Evolutionary conservation across 371 early-diverging fungal species (phyloP).

Genomic region (Syncephalastrum monosporum): DNA sequence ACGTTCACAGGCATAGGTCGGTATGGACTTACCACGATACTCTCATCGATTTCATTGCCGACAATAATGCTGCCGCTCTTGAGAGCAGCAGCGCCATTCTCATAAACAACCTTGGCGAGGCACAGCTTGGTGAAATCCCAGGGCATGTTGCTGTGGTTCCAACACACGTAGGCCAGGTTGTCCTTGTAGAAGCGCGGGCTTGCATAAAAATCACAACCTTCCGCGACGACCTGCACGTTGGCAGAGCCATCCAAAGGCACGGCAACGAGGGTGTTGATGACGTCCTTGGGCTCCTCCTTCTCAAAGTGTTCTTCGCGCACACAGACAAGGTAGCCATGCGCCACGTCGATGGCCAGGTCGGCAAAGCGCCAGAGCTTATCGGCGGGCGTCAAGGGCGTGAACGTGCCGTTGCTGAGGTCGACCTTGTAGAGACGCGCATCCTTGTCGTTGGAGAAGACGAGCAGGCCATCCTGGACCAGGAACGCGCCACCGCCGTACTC

Average conservation of each 20-base stretch:
- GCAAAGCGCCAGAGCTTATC: slow-evolving; percentile 58
- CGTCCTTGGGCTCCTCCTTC: slow-evolving; percentile 57
- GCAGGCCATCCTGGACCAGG: slow-evolving; percentile 49
- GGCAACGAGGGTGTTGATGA: slow-evolving; percentile 58
- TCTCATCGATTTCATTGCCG: slow-evolving; percentile 51
- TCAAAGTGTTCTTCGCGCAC: slow-evolving; percentile 69
- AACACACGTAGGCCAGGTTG: slow-evolving; percentile 62
- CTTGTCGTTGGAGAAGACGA: slow-evolving; percentile 64
- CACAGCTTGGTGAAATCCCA: slow-evolving; percentile 74
- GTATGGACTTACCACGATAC: slow-evolving; percentile 41
- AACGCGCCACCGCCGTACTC: slow-evolving; percentile 77
- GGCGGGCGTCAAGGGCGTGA: slow-evolving; percentile 47
- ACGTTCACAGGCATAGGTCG: too few relatives aligned
- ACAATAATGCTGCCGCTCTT: slow-evolving; percentile 30
- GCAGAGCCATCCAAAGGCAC: slow-evolving; percentile 39
- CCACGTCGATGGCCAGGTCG: slow-evolving; percentile 57
- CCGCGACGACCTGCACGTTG: slow-evolving; percentile 47
- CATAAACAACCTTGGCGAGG: slow-evolving; percentile 23
- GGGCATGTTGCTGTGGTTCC: slow-evolving; percentile 78
- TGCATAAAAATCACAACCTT: slow-evolving; percentile 68
- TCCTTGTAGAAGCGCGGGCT: slow-evolving; percentile 48
- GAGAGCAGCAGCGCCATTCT: slow-evolving; percentile 12
- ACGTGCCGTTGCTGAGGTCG: slow-evolving; percentile 24
- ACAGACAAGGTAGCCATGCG: slow-evolving; percentile 52
- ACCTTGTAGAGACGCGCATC: slow-evolving; percentile 59